Conservation (phyloP, 495 filamentous ascomycete species). For the Aspergillus asperescens region DNA sequence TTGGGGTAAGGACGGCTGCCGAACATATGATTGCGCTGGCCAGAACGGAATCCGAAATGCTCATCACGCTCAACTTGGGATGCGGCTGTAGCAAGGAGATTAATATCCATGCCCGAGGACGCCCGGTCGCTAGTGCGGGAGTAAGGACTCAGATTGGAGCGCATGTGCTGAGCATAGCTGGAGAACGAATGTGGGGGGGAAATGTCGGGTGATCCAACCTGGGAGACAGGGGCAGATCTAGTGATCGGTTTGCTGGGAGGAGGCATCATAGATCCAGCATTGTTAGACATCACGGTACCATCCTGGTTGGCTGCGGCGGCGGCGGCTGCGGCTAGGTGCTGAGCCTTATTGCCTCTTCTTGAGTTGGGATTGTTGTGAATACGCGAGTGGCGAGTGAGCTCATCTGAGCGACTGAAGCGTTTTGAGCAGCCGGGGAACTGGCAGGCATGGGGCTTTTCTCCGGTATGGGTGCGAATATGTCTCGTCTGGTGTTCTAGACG, state of each 20-base stretch:
- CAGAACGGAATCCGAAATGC: constrained; percentile 41
- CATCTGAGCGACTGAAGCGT: constrained; percentile 94
- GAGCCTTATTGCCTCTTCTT: constrained; percentile 84
- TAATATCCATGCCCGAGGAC: constrained; percentile 67
- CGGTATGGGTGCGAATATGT: constrained; percentile 96
- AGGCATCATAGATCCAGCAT: constrained; percentile 61
- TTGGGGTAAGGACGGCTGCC: constrained; percentile 52
- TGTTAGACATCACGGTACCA: constrained; percentile 47
- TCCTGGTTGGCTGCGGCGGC: constrained; percentile 49
- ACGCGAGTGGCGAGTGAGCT: constrained; percentile 92
- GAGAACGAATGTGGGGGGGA: constrained; percentile 90
- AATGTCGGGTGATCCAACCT: constrained; percentile 87
- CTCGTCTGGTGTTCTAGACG: constrained; percentile 96
- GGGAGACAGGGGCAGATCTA: constrained; percentile 83
- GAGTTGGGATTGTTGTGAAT: constrained; percentile 99
- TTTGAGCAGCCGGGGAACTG: constrained; percentile 93
- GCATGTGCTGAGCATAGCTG: constrained; percentile 62
- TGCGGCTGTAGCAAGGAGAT: constrained; percentile 85
- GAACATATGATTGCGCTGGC: constrained; percentile 44
- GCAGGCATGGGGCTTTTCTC: constrained; percentile 97
- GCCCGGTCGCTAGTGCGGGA: constrained; percentile 47
- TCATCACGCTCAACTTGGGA: constrained; percentile 81
- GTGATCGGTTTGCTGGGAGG: constrained; percentile 67
- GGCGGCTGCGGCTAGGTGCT: constrained; percentile 54
- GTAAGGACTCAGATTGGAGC: constrained; percentile 60